A percentile compares a stretch with the other conserved stretches of the same genome.
phyloP scores from a whole-genome alignment of 495 filamentous ascomycete genomes.

The Talaromyces liani region DNA sequence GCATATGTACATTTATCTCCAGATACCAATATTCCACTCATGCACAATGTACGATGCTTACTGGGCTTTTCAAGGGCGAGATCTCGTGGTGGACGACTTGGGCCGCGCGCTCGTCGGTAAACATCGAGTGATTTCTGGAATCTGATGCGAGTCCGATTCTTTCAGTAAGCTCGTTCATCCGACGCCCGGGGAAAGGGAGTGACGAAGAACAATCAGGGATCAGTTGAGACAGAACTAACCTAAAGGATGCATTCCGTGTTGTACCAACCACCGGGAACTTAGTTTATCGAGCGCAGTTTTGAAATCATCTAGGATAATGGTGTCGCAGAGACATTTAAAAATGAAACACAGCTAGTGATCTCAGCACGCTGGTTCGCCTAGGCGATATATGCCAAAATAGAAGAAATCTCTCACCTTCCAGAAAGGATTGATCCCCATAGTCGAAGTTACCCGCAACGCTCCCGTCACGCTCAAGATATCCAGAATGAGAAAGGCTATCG shows the following conservation, averaged over 20 bases:
- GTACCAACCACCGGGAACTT: neutral
- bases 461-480: slow-evolving; percentile 22
- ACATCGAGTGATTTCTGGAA: neutral
- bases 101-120: neutral
- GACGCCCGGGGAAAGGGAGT: neutral
- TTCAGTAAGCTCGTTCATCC: neutral
- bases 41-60: too few relatives aligned
- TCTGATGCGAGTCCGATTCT: neutral
- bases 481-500: slow-evolving; percentile 33
- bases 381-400: neutral
- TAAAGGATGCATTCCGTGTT: neutral
- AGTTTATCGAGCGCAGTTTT: slow-evolving; percentile 45
- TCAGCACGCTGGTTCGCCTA: neutral
- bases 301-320: slow-evolving; percentile 55
- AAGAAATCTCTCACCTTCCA: slow-evolving; percentile 9
- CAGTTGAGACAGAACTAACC: slow-evolving; percentile 2
- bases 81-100: neutral
- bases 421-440: slow-evolving; percentile 11
- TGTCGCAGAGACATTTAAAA: slow-evolving; percentile 55
- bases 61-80: too few relatives aligned
- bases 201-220: neutral
- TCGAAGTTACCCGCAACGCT: neutral
- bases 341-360: slow-evolving; percentile 36
- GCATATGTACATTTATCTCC: too few relatives aligned
- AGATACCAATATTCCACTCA: too few relatives aligned